phyloP scores from a whole-genome alignment of 805 yeast genomes.

The Aciculoconidium aculeatum region DNA sequence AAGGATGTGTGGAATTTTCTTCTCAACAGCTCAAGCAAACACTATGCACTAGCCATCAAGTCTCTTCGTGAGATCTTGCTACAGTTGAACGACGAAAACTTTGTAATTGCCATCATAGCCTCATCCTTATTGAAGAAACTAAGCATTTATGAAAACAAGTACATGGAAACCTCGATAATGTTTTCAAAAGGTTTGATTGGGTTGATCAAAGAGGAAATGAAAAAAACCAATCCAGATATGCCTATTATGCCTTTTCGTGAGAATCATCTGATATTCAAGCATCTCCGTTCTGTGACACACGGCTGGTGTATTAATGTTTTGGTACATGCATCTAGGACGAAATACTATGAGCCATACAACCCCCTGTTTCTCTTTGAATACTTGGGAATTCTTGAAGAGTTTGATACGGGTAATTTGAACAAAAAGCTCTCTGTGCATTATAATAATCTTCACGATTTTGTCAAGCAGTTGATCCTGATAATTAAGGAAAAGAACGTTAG shows the following conservation, averaged over 20 bases:
- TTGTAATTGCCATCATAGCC: slow-evolving; percentile 13
- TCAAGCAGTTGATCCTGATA: slow-evolving; percentile 3
- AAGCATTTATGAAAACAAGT: slow-evolving; percentile 16
- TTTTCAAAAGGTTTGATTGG: slow-evolving; percentile 18
- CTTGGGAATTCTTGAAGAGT: slow-evolving; percentile 9
- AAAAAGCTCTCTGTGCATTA: slow-evolving; percentile 8
- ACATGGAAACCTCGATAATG: slow-evolving; percentile 12
- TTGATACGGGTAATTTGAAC: slow-evolving; percentile 7
- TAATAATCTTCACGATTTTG: slow-evolving; percentile 9
- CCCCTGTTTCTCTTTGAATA: slow-evolving; percentile 17
- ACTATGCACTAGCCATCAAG: slow-evolving; percentile 11
- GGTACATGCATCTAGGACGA: slow-evolving; percentile 5
- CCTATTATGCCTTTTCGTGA: too few species aligned
- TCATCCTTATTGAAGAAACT: slow-evolving; percentile 16
- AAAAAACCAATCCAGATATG: slow-evolving; percentile 2
- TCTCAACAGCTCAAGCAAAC: slow-evolving; percentile 6
- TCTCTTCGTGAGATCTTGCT: slow-evolving; percentile 4
- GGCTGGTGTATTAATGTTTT: slow-evolving; percentile 3
- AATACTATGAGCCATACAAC: slow-evolving; percentile 12
- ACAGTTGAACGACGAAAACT: slow-evolving; percentile 4
- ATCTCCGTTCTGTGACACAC: too few species aligned
- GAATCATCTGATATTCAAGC: too few species aligned
- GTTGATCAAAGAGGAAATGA: slow-evolving; percentile 13
- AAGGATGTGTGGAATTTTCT: slow-evolving; percentile 5
- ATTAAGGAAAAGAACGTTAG: not conserved